Percentiles rank a stretch among this genome's conserved stretches.
phyloP scores from a whole-genome alignment of 371 early-diverging fungal species.

The Vairimorpha ceranae region DNA sequence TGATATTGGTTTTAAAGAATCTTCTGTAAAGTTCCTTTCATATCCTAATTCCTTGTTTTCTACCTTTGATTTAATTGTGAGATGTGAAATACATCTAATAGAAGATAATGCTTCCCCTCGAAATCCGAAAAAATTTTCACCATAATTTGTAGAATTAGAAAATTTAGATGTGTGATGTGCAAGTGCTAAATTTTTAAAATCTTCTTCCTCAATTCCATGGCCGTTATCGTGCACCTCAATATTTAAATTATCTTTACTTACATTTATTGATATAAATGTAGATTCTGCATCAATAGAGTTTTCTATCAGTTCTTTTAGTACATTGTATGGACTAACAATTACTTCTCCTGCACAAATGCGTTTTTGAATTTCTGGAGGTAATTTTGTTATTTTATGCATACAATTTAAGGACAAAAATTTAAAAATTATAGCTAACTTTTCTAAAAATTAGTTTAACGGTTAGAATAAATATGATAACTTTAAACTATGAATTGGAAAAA shows the following conservation, averaged over 20 bases:
- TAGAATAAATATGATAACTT: no score
- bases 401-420: no score
- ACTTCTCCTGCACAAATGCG: constrained; percentile 64
- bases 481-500: no score
- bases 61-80: constrained; percentile 68
- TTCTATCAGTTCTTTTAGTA: constrained; percentile 89
- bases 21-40: constrained; percentile 33
- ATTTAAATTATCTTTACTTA: constrained; percentile 76
- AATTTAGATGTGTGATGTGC: constrained; percentile 90
- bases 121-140: constrained; percentile 71
- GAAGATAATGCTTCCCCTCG: constrained; percentile 95
- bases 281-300: constrained; percentile 88
- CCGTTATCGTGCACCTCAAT: constrained; percentile 92
- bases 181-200: constrained; percentile 72
- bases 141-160: constrained; percentile 65
- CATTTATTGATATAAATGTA: constrained; percentile 70
- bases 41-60: constrained; percentile 21
- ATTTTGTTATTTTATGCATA: constrained; percentile 42
- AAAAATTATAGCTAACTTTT: no score
- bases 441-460: no score
- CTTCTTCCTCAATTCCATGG: constrained; percentile 75
- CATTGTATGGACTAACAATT: constrained; percentile 68
- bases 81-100: constrained; percentile 79
- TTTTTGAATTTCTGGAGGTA: constrained; percentile 55
- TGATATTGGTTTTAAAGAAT: constrained; percentile 30